Evolutionary conservation across 345 rosid genomes (phyloP), one percentile per base, ranked within the genome.

Genomic region (Citrus reticulata): DNA sequence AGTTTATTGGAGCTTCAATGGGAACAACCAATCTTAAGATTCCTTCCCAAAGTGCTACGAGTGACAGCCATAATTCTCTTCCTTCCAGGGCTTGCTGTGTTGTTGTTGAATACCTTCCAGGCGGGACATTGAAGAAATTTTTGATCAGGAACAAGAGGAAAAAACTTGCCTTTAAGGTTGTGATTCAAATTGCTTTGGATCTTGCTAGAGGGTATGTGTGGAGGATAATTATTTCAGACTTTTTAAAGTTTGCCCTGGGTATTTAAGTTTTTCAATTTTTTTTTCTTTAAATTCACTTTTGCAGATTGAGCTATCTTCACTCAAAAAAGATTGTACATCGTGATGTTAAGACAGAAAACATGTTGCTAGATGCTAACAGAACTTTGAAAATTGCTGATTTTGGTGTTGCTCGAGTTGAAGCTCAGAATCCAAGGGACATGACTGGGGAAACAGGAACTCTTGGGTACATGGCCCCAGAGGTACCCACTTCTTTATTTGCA

Each of bases 381-480:
- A 93, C 80, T 35, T 81, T 93, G 58, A 91, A 91, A 86, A 91
- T 93, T 49, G 94, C 95, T 75, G 97, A 93, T 83, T 93, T 93
- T 76, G 97, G 97, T 32, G 95, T 93, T 62, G 97, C 97, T 59
- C 91, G 94, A 73, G 92, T 93, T 60, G 97, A 93, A 83, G 97
- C 97, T 87, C 95, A 91, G 76, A 93, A 93, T 78, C 95, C 94
- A 80, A 85, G 91, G 76, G 97, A 91, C 80, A 92, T 92, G 95
- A 93, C 97, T 2, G 97, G 97, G 79, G 97, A 91, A 83, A 93
- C 97, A 62, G 95, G 97, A 76, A 93, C 95, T 67, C 93, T 89
- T 46, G 97, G 93, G 67, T 93, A 93, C 84, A 93, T 91, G 97
- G 97, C 95, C 24, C 95, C 95, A 0, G 97, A 93, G 95, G 97